These are phyloP conservation scores for Rhizophora apiculata DNA, from an alignment of 345 rosid species.

Conservation along the genomic window DNA sequence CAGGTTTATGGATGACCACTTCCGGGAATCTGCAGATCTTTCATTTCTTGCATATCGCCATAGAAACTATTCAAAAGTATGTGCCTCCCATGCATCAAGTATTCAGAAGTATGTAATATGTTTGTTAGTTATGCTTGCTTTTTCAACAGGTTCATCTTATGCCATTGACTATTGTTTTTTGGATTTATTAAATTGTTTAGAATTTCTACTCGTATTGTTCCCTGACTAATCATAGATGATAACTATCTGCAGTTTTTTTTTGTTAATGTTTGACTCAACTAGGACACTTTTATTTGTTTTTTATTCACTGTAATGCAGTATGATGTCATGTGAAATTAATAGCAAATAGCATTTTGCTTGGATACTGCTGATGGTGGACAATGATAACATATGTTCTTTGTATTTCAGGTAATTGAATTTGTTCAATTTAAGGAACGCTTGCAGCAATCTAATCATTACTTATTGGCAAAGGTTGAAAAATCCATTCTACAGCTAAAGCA, in stretches of 20 bases:
- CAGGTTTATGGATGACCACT: conserved; percentile 97
- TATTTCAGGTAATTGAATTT: conserved; percentile 84
- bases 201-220: neutral
- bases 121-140: conserved; percentile 2
- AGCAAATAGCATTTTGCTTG: too few relatives aligned
- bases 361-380: neutral
- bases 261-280: neutral
- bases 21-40: conserved; percentile 94
- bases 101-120: conserved; percentile 65
- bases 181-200: neutral
- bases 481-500: conserved; percentile 75
- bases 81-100: conserved; percentile 29
- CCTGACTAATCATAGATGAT: neutral
- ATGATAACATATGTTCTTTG: conserved; percentile 14
- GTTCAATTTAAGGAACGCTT: conserved; percentile 87
- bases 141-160: neutral
- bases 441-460: conserved; percentile 79
- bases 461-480: conserved; percentile 66
- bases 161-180: neutral
- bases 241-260: neutral
- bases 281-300: neutral
- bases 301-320: neutral
- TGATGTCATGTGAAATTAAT: too few relatives aligned
- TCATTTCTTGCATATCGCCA: conserved; percentile 97
- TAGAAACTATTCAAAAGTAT: conserved; percentile 89